Conservation (phyloP, 2,329 filamentous ascomycete species). For the Trichothecium sympodiale region DNA sequence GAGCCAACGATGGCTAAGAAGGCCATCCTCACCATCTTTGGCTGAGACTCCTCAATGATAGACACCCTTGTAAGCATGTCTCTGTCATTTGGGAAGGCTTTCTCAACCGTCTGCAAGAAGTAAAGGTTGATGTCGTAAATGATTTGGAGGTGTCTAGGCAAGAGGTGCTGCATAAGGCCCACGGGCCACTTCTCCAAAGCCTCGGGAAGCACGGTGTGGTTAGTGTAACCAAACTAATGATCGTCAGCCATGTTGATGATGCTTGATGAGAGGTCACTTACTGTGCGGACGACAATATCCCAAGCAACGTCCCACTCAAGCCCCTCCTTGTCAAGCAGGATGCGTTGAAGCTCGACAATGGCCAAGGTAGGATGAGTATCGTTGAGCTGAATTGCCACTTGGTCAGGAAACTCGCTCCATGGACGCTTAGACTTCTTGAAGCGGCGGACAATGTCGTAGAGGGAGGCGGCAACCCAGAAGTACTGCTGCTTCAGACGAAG, state of each 20-base stretch:
- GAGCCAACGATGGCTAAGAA: conserved; percentile 91
- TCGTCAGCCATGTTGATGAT: background rate
- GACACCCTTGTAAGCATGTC: conserved; percentile 82
- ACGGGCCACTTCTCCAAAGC: conserved; percentile 98
- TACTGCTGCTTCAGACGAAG: conserved; percentile 97
- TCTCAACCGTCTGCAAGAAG: conserved; percentile 87
- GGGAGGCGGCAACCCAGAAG: conserved; percentile 97
- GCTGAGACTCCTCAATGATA: conserved; percentile 92
- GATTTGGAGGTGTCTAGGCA: conserved; percentile 90
- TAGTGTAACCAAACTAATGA: conserved; percentile 79
- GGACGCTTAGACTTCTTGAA: conserved; percentile 95
- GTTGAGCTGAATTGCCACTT: conserved; percentile 95
- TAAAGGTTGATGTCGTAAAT: conserved; percentile 97
- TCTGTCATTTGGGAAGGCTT: conserved; percentile 77
- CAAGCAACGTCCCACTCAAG: conserved; percentile 91
- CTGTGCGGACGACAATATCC: conserved; percentile 62
- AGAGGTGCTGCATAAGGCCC: conserved; percentile 77
- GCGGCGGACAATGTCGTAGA: conserved; percentile 90
- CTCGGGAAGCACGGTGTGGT: conserved; percentile 95
- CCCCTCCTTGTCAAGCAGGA: conserved; percentile 79
- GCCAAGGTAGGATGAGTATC: conserved; percentile 95
- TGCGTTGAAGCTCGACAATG: conserved; percentile 90
- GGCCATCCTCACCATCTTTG: conserved; percentile 98
- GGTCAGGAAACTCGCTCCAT: conserved; percentile 87
- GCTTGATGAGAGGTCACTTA: conserved; percentile 24